Evolutionary conservation across 2,329 filamentous ascomycete species (phyloP).

Genomic region (Aureobasidium subglaciale): DNA sequence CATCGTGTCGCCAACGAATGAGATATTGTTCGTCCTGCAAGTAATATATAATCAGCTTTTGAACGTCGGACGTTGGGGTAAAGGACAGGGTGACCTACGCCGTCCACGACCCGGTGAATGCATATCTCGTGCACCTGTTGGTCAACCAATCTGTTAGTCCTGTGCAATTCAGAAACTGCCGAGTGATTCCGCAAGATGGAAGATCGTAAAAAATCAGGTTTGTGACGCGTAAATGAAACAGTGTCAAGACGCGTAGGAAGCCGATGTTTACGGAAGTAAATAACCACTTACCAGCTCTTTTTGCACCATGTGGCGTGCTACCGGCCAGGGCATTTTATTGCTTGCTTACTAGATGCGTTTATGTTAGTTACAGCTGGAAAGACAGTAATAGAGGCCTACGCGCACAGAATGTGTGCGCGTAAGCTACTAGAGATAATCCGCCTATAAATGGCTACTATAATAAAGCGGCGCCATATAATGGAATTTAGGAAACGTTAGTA

Average conservation of each 20-base stretch:
- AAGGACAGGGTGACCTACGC: conserved; percentile 20
- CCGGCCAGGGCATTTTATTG: background rate
- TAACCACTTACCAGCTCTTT: background rate
- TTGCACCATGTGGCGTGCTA: background rate
- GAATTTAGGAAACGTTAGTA: background rate
- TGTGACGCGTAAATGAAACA: no score
- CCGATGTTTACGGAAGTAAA: background rate
- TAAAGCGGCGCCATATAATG: no score
- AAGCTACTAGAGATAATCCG: no score
- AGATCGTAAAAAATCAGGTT: background rate
- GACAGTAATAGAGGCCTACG: background rate
- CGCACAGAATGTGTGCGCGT: no score
- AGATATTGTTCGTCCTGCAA: conserved; percentile 36
- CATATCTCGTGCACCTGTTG: conserved; percentile 23
- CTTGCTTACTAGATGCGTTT: background rate
- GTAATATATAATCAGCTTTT: background rate
- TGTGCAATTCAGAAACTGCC: background rate
- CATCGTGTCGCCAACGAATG: conserved; percentile 31
- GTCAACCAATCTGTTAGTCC: background rate
- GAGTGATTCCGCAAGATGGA: no score
- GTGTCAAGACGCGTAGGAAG: background rate
- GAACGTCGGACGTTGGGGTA: background rate
- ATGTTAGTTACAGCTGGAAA: background rate
- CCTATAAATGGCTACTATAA: no score
- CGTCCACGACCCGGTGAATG: conserved; percentile 22